phyloP scores from a whole-genome alignment of 2,329 filamentous ascomycete genomes.

The Stenocarpella maydis region DNA sequence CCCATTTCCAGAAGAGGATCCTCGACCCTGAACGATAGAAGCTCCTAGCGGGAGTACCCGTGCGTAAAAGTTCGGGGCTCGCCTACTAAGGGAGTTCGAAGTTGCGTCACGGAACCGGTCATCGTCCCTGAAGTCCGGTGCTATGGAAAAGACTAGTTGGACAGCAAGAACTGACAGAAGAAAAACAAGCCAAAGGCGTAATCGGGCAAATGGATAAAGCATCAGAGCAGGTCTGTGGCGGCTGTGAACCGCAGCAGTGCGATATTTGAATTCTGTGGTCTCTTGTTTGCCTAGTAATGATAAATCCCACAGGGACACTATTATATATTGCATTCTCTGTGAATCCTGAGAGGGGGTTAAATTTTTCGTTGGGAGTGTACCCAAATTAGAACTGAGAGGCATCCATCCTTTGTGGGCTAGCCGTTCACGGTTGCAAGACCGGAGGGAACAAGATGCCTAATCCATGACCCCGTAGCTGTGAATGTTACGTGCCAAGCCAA shows the following conservation, averaged over 20 bases:
- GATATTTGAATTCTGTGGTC: not conserved
- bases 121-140: not conserved
- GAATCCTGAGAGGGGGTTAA: not conserved
- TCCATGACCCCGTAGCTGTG: not conserved
- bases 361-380: not conserved
- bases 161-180: not conserved
- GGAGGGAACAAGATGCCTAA: not conserved
- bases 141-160: not conserved
- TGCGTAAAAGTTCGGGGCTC: conserved; percentile 1
- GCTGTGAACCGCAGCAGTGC: not conserved
- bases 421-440: not conserved
- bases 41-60: conserved; percentile 2
- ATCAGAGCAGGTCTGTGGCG: not conserved
- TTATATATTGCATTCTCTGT: not conserved
- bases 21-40: not conserved
- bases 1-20: conserved; percentile 8
- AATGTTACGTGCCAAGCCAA: conserved; percentile 5
- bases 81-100: not conserved
- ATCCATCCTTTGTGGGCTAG: not conserved
- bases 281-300: no score
- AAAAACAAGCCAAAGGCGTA: not conserved
- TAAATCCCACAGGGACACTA: not conserved
- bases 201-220: not conserved
- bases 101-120: not conserved
- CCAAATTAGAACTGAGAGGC: not conserved